phyloP scores from a whole-genome alignment of 176 grass and related monocot genomes.

The Eragrostis nindensis region DNA sequence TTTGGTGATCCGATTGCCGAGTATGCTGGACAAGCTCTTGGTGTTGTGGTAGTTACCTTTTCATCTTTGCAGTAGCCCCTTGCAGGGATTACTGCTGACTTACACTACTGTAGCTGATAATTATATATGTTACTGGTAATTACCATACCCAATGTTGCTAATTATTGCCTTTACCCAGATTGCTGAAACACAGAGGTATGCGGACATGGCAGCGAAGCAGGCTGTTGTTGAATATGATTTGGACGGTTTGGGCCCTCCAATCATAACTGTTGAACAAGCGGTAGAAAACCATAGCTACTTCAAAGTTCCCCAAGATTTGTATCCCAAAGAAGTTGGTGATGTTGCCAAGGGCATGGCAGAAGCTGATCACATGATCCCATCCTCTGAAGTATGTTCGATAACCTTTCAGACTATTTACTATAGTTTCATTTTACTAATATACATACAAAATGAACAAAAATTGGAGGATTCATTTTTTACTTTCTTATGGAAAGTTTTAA shows the following conservation, averaged over 20 bases:
- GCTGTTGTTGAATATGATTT: conserved; percentile 61
- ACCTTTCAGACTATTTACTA: neutral
- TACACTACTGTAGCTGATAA: too few relatives aligned
- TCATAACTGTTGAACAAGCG: conserved; percentile 75
- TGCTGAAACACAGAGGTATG: conserved; percentile 77
- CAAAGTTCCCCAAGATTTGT: conserved; percentile 36
- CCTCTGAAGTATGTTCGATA: conserved; percentile 57
- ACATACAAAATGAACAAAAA: neutral
- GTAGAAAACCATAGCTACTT: conserved; percentile 66
- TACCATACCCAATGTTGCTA: neutral
- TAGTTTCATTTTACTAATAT: neutral
- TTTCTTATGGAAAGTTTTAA: neutral
- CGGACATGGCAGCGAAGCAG: conserved; percentile 74
- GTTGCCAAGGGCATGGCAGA: conserved; percentile 68
- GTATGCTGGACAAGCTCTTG: conserved; percentile 72
- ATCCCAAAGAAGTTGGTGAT: conserved; percentile 73
- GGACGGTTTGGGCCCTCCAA: conserved; percentile 61
- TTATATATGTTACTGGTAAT: too few relatives aligned
- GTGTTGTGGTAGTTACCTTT: conserved; percentile 65
- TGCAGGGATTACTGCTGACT: too few relatives aligned
- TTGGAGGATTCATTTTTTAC: neutral
- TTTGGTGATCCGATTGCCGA: conserved; percentile 70
- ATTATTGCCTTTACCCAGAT: conserved; percentile 43
- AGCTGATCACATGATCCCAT: conserved; percentile 67
- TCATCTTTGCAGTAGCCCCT: neutral